phyloP scores from a whole-genome alignment of 148 eudicot species.

The Arbutus unedo region DNA sequence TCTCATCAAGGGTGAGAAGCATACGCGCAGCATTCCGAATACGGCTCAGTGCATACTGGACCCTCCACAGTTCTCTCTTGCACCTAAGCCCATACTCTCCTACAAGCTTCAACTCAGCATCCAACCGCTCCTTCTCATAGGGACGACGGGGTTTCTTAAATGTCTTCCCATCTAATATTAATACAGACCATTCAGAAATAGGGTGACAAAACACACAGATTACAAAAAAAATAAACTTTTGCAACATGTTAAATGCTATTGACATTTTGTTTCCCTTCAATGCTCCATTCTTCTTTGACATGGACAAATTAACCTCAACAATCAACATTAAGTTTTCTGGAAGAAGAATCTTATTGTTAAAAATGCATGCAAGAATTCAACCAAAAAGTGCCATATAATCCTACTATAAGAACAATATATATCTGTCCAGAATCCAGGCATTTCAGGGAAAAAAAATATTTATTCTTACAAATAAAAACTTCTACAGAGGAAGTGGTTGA shows the following conservation, averaged over 20 bases:
- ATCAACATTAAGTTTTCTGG: background rate
- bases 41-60: constrained; percentile 34
- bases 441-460: background rate
- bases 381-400: background rate
- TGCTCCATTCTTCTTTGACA: background rate
- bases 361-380: background rate
- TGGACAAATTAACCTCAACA: background rate
- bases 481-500: no score
- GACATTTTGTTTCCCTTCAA: background rate
- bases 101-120: constrained; percentile 39
- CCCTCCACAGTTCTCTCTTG: constrained; percentile 40
- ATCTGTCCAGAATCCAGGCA: background rate
- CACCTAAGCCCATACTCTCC: constrained; percentile 39
- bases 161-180: constrained; percentile 32
- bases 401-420: background rate
- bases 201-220: background rate
- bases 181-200: background rate
- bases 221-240: background rate
- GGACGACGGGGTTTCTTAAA: constrained; percentile 46
- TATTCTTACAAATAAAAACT: no score
- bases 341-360: background rate
- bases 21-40: constrained; percentile 34
- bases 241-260: background rate
- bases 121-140: constrained; percentile 41
- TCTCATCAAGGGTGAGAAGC: constrained; percentile 40